Evolutionary conservation across 2,329 filamentous ascomycete species (phyloP).

Genomic region (Aspergillus ruber): DNA sequence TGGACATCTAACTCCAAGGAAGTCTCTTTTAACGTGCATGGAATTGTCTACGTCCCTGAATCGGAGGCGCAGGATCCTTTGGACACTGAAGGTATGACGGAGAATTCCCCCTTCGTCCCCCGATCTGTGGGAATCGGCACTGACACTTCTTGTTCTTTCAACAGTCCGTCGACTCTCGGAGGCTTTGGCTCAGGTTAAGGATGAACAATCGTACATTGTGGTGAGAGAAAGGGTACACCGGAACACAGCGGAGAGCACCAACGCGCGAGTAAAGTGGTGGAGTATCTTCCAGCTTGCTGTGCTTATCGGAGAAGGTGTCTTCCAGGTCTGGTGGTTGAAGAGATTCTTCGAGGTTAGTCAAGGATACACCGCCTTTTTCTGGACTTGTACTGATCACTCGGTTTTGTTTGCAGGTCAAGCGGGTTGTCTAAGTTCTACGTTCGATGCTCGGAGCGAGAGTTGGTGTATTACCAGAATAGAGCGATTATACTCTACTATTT

Average conservation of each 20-base stretch:
- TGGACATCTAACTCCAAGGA: slow-evolving; percentile 96
- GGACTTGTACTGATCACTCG: slow-evolving; percentile 4
- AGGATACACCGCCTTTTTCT: neutral
- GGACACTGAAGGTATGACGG: slow-evolving; percentile 70
- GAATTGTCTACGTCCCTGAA: slow-evolving; percentile 94
- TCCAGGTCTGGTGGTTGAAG: slow-evolving; percentile 99
- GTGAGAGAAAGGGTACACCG: slow-evolving; percentile 91
- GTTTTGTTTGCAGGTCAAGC: slow-evolving; percentile 36
- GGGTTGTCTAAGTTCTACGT: slow-evolving; percentile 35
- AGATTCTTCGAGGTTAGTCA: slow-evolving; percentile 79
- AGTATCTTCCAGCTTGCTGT: slow-evolving; percentile 92
- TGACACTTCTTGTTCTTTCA: slow-evolving; percentile 1
- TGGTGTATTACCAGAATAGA: neutral
- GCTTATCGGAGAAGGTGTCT: slow-evolving; percentile 83
- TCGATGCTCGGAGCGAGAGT: neutral
- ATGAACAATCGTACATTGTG: slow-evolving; percentile 96
- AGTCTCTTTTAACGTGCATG: slow-evolving; percentile 98
- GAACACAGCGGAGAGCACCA: slow-evolving; percentile 98
- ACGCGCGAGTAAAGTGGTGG: slow-evolving; percentile 98
- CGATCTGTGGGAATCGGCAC: neutral
- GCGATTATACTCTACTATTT: neutral
- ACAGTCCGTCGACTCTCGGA: slow-evolving; percentile 77
- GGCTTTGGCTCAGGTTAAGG: slow-evolving; percentile 84
- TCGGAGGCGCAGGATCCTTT: slow-evolving; percentile 80
- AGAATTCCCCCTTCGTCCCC: neutral